Evolutionary conservation across 2,329 filamentous ascomycete species (phyloP), one percentile per base, ranked within the genome.

Genomic region (Westerdykella aurantiaca): DNA sequence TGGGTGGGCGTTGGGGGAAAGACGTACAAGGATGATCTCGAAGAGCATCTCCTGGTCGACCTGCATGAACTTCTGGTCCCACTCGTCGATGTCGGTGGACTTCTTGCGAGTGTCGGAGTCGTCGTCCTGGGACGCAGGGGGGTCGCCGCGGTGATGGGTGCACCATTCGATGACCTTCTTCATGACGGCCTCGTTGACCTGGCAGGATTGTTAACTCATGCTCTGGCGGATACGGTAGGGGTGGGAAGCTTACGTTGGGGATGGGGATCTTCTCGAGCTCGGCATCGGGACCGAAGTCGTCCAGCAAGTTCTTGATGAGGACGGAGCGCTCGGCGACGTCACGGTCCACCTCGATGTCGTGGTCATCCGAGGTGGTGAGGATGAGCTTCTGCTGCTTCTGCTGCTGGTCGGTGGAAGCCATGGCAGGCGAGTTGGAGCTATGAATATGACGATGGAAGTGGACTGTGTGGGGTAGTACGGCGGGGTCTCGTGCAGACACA

Each of bases 61-160:
- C 72, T 97, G 91, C 93, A 98, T 97, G 71, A 97, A 98, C 74
- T 98, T 98, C 71, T 97, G 91, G 60, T 98, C 93, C 93, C 93
- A 98, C 72, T 98, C 93, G 47, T 97, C 93, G 55, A 98, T 98
- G 60, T 98, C 93, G 38, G 93, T 97, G 1, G 90, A 95, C 81
- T 95, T 96, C 79, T 96, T 96, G 58, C 93, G 88, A 40, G 84
- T 89, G 61, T 97, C 91, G 50, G 86, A 85, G 60, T 98, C 89
- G 48, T 95, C 93, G 50, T 97, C 91, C 60, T 82, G 81, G 42
- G 83, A 77, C 50, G 82, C 79, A n/a, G 82, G 77, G 33, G 93
- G 88, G 63, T 98, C 93, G 68, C 83, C 82, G 69, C 87, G 86
- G 79, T 98, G 93, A 68, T 96, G 88, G 53, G 87, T 82, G 75